Conservation (phyloP, 169 alveolate species). For the Eimeria acervulina region DNA sequence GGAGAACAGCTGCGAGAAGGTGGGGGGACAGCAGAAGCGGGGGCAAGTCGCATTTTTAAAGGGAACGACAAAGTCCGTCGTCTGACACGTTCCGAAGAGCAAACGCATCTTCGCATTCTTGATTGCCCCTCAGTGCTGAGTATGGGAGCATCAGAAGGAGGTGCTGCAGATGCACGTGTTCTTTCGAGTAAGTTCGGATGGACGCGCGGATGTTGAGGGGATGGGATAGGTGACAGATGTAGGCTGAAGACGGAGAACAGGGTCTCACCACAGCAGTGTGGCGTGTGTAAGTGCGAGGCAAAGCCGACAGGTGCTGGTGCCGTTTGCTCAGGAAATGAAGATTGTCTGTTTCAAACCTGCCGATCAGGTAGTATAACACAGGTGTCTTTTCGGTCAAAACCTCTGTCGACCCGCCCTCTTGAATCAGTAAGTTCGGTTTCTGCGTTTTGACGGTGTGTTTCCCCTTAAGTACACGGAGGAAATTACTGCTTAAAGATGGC, state of each 20-base stretch:
- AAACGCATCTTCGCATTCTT: too few relatives aligned
- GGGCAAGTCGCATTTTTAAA: neutral
- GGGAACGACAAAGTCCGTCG: neutral
- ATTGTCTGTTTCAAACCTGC: slow-evolving; percentile 6
- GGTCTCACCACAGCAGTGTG: neutral
- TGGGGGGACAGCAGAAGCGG: neutral
- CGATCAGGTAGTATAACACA: neutral
- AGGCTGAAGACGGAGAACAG: neutral
- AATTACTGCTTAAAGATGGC: neutral
- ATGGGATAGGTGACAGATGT: neutral
- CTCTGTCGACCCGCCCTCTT: neutral
- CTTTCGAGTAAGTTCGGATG: too few relatives aligned
- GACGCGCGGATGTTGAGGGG: too few relatives aligned
- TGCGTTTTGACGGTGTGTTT: neutral
- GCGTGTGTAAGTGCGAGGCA: neutral
- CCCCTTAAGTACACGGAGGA: neutral
- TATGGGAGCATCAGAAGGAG: too few relatives aligned
- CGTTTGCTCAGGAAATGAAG: neutral
- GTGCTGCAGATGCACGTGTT: too few relatives aligned
- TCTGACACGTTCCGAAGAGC: neutral
- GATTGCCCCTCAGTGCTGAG: too few relatives aligned
- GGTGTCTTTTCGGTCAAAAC: neutral
- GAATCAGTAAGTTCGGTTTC: neutral
- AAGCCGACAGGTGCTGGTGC: neutral
- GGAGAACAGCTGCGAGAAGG: neutral